Evolutionary conservation across 169 alveolate genomes (phyloP), one percentile per base, ranked within the genome.

Genomic region (Toxoplasma gondii): DNA sequence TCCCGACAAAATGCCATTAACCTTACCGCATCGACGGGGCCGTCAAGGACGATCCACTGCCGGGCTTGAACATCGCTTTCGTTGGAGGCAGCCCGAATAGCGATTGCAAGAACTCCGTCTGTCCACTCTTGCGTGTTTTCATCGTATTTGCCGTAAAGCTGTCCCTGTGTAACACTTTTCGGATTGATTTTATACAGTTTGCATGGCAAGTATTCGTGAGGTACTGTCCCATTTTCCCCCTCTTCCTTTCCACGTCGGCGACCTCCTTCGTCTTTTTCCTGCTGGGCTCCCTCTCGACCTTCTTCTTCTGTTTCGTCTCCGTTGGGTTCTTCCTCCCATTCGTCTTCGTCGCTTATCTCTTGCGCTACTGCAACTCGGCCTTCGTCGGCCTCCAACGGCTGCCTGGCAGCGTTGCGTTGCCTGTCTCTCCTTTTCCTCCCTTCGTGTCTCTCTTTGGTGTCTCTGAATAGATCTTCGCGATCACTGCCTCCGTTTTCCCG

Each of bases 41-140:
- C 99, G 96, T 99, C 99, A 94, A 99, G 98, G 84, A 97, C 97
- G 91, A 99, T 98, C 99, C 99, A 99, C 93, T 98, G 97, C 80
- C 97, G 97, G 96, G 97, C 91, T 17, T 70, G 91, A 43, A 93
- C 86, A 38, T 91, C 93, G 58, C 97, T 97, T 22, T 91, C 94
- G 45, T 94, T 95, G 95, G 97, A 95, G 91, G 95, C 98, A 92
- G 96, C 96, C 69, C 98, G 97, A 83, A 97, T 97, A 36, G 98
- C 96, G 53, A 96, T 94, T 44, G 99, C 97, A 31, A 98, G 93
- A 70, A 98, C 98, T 39, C 99, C 99, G 92, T 98, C 98, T 16
- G 96, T 95, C 99, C 99, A 98, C 93, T 97, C 98, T 38, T 98
- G 98, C 44, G 99, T 97, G 92, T 97, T 96, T 67, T 98, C 97